Conservation (phyloP, 2,329 filamentous ascomycete species). For the Rugonectria rugulosa region DNA sequence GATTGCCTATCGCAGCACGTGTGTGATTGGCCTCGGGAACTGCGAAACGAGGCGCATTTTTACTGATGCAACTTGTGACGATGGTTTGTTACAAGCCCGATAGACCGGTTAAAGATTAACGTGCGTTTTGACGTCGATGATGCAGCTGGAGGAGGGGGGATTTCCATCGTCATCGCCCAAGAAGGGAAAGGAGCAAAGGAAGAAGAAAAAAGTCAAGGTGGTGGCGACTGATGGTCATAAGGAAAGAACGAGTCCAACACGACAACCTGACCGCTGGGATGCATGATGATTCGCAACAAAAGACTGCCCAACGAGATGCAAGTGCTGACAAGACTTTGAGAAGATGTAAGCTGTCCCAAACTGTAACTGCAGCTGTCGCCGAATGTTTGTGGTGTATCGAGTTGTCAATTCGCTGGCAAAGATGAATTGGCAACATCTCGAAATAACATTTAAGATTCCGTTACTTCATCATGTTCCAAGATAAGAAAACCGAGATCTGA, state of each 20-base stretch:
- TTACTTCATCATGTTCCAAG: conserved; percentile 22
- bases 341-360: too few relatives aligned
- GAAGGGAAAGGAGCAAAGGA: too few relatives aligned
- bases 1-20: not conserved
- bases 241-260: too few relatives aligned
- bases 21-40: not conserved
- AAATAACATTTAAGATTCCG: conserved; percentile 13
- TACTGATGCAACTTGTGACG: not conserved
- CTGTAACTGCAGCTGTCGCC: too few relatives aligned
- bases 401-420: too few relatives aligned
- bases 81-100: not conserved
- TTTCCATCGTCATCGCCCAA: too few relatives aligned
- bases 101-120: not conserved
- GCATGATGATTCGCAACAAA: too few relatives aligned
- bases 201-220: too few relatives aligned
- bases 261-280: too few relatives aligned
- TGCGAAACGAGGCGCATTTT: not conserved
- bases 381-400: not conserved
- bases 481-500: conserved; percentile 17
- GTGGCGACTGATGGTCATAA: not conserved
- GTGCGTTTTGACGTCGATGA: not conserved
- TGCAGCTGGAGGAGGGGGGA: not conserved
- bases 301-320: too few relatives aligned
- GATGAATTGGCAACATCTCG: too few relatives aligned
- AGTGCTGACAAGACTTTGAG: too few relatives aligned